phyloP scores from a whole-genome alignment of 176 grass and related monocot species.

The Aechmea fasciata region DNA sequence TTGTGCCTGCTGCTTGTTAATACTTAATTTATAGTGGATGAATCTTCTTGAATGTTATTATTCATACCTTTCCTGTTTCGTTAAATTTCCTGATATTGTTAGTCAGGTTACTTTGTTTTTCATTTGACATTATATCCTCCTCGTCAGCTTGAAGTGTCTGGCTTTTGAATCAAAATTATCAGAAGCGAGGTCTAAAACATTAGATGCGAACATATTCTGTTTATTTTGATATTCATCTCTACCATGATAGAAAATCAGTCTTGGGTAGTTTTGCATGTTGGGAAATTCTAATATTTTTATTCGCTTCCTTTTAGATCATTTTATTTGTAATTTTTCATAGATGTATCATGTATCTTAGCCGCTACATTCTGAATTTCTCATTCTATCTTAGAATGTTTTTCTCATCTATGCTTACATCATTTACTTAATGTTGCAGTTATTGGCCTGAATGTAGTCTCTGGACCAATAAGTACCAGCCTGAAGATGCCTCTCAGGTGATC shows the following conservation, averaged over 20 bases:
- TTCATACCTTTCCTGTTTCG: neutral
- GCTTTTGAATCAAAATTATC: constrained; percentile 1
- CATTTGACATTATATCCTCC: too few species aligned
- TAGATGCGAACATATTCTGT: neutral
- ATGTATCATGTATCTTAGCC: neutral
- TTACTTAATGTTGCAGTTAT: constrained; percentile 30
- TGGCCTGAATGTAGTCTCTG: constrained; percentile 43
- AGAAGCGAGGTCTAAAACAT: neutral
- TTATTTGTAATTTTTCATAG: neutral
- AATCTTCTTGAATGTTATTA: neutral
- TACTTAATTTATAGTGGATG: neutral
- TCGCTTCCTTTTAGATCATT: neutral
- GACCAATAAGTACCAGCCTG: constrained; percentile 83
- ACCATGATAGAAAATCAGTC: neutral
- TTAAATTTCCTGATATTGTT: too few species aligned
- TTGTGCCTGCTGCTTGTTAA: too few species aligned
- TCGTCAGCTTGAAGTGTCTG: neutral
- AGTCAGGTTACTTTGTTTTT: too few species aligned
- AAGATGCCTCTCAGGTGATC: constrained; percentile 73
- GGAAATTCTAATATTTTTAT: neutral
- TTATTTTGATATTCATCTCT: neutral
- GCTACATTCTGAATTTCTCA: neutral
- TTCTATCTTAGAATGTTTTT: neutral
- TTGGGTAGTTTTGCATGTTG: neutral
- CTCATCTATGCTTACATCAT: constrained; percentile 3